These are phyloP conservation scores for Coemansia sp. DNA, from an alignment of 192 early-diverging fungal species.

Conservation along the genomic window DNA sequence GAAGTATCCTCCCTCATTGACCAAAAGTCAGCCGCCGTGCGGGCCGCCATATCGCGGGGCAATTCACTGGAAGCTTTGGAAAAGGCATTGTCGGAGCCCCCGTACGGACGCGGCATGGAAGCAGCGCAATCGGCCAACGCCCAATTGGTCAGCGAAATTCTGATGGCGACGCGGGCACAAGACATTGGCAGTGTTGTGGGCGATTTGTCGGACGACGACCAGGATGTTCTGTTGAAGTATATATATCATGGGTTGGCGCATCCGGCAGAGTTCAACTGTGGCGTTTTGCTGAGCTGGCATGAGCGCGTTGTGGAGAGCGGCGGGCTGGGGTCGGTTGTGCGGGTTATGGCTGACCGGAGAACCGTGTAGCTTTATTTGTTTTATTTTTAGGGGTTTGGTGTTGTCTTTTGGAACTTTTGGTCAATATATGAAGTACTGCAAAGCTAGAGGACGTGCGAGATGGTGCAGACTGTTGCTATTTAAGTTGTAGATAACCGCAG, in stretches of 20 bases:
- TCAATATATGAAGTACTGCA: too few relatives aligned
- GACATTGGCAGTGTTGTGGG: slow-evolving; percentile 69
- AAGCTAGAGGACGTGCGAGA: too few relatives aligned
- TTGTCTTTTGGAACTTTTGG: too few relatives aligned
- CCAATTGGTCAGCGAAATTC: slow-evolving; percentile 76
- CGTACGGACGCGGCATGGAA: slow-evolving; percentile 63
- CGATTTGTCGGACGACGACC: slow-evolving; percentile 56
- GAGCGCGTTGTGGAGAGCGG: slow-evolving; percentile 91
- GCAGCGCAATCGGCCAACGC: slow-evolving; percentile 71
- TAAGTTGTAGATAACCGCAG: too few relatives aligned
- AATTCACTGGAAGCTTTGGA: slow-evolving; percentile 58
- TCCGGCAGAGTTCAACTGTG: slow-evolving; percentile 81
- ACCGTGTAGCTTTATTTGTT: slow-evolving; percentile 53
- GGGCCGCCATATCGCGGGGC: slow-evolving; percentile 62
- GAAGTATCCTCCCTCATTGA: slow-evolving; percentile 28
- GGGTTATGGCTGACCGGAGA: slow-evolving; percentile 86
- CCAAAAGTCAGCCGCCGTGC: slow-evolving; percentile 56
- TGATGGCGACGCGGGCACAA: slow-evolving; percentile 65
- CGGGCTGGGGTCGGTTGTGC: slow-evolving; percentile 85
- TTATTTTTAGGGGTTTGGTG: too few relatives aligned
- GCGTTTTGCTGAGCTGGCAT: slow-evolving; percentile 86
- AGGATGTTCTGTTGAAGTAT: slow-evolving; percentile 88
- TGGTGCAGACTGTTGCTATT: too few relatives aligned
- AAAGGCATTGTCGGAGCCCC: slow-evolving; percentile 64
- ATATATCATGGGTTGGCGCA: slow-evolving; percentile 85